Base-by-base conservation (phyloP, 371 early-diverging fungal genomes). In the Lichtheimia hyalospora region DNA sequence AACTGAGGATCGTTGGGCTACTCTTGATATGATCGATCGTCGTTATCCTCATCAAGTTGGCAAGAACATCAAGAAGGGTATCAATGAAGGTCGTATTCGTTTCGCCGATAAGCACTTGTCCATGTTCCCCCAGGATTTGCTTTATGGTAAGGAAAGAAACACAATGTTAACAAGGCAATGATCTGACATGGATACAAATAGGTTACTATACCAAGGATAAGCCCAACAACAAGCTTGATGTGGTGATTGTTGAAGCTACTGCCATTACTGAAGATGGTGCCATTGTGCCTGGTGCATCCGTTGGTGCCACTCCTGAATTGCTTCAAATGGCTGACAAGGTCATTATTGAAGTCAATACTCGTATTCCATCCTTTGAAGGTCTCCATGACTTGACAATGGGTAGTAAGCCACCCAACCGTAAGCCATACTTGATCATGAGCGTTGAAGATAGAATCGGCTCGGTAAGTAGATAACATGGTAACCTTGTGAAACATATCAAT, bases 1-100 rank as follows among this genome's bases (percentile, higher is more conserved):
- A 58, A 70, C 71, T 41, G 82, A 82, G 62, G 77, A 82, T 57
- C 70, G 77, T 18, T 77, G 75, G 75, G 76, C 75, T 34, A 60
- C 68, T 40, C 60, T 75, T 44, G 71, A 77, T 40, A 82, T 82
- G 82, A 79, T 82, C 59, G 74, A 79, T 57, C 79, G 82, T 49
- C 77, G 82, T 49, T 82, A 82, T 58, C 82, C 82, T 49, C 79
- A 82, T 70, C 82, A 82, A 66, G 74, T 77, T n/a, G 82, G 82
- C 13, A 75, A 68, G 52, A 70, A 75, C 25, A 76, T 82, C 67
- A 79, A 79, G 56, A 74, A 75, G 64, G 79, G 75, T 41, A 82
- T 82, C 51, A 82, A 82, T 55, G 74, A 61, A 48, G 79, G 79
- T 18, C 77, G 74, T 59, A 82, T 79, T 60, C 73, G 75, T n/a